phyloP scores from a whole-genome alignment of 164 flowering plant species.

The Magnolia sinica region DNA sequence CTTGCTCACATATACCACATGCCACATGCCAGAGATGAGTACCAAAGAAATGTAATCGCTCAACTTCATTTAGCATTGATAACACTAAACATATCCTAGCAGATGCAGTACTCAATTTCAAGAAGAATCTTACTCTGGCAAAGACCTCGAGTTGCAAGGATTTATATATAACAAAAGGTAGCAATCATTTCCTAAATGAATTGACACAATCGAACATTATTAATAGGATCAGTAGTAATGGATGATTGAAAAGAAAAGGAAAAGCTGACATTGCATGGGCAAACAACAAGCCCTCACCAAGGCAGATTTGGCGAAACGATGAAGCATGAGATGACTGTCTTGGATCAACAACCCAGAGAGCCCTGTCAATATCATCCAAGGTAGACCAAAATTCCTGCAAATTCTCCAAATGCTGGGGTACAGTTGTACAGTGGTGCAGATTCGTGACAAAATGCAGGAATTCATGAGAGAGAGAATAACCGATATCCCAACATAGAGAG shows the following conservation, averaged over 20 bases:
- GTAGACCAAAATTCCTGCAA: constrained; percentile 72
- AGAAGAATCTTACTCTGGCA: constrained; percentile 61
- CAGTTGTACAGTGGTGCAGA: background rate
- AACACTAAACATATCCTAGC: background rate
- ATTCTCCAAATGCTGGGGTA: constrained; percentile 59
- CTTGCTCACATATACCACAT: too few species aligned
- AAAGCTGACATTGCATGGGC: background rate
- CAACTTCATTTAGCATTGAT: background rate
- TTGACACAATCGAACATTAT: background rate
- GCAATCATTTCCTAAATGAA: constrained; percentile 54
- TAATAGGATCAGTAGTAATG: background rate
- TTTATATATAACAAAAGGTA: constrained; percentile 39
- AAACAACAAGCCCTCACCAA: constrained; percentile 34
- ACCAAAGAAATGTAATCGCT: background rate
- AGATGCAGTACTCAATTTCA: too few species aligned
- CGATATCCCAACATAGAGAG: background rate
- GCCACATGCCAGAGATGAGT: background rate
- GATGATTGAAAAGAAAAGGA: background rate
- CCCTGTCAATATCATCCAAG: constrained; percentile 58
- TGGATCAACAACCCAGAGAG: constrained; percentile 51
- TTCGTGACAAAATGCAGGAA: constrained; percentile 5
- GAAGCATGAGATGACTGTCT: constrained; percentile 43
- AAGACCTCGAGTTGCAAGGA: constrained; percentile 47
- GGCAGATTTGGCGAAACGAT: constrained; percentile 49
- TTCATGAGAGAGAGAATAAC: background rate